Evolutionary conservation across 2,329 filamentous ascomycete genomes (phyloP).

Genomic region (Stachybotrys echinatus): DNA sequence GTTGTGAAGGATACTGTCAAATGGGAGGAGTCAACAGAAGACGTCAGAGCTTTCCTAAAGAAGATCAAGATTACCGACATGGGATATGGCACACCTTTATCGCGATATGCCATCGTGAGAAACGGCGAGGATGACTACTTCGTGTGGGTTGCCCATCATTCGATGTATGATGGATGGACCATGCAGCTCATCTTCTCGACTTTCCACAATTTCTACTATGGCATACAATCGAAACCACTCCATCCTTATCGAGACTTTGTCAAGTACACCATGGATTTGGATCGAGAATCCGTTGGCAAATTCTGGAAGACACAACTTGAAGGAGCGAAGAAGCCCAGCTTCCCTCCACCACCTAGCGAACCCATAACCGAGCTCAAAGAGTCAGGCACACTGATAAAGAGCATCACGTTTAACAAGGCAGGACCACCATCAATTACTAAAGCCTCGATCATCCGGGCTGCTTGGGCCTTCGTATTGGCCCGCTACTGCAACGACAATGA

Average conservation of each 20-base stretch:
- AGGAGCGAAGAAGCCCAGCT: background rate
- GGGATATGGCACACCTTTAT: constrained; percentile 3
- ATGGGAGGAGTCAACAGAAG: constrained; percentile 1
- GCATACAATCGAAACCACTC: background rate
- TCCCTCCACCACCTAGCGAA: background rate
- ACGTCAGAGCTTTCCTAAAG: constrained; percentile 2
- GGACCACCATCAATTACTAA: constrained; percentile 4
- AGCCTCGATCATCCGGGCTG: constrained; percentile 15
- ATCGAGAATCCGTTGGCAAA: background rate
- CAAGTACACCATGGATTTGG: background rate
- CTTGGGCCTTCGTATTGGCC: constrained; percentile 18
- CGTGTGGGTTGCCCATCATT: constrained; percentile 19
- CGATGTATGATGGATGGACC: constrained; percentile 23
- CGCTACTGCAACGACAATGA: constrained; percentile 11
- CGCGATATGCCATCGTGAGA: constrained; percentile 3
- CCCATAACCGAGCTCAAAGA: background rate
- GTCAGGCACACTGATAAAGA: background rate
- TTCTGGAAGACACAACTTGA: background rate
- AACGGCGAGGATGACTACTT: constrained; percentile 6
- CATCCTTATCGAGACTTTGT: background rate
- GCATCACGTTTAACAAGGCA: background rate
- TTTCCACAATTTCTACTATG: background rate
- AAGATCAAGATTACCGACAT: constrained; percentile 1
- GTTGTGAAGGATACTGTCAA: constrained; percentile 2
- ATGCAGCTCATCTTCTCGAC: constrained; percentile 10